Evolutionary conservation across 192 early-diverging fungal genomes (phyloP).

Genomic region (Glomus cerebriforme): DNA sequence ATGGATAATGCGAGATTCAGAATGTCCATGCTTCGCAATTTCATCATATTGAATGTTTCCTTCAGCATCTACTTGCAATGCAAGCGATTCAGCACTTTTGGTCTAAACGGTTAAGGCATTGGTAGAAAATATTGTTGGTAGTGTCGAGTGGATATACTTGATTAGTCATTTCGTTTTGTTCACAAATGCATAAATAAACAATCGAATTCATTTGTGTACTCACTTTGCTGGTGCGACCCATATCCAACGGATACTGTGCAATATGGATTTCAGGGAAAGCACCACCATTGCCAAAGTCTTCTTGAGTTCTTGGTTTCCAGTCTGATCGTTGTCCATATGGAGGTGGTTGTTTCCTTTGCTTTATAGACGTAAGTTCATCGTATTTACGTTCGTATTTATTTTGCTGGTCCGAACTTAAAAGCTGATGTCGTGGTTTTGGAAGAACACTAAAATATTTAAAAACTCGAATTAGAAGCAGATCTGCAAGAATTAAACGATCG

Average conservation of each 20-base stretch:
- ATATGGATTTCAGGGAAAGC: conserved; percentile 94
- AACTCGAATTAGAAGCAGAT: not conserved
- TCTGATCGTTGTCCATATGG: conserved; percentile 78
- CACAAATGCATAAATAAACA: not conserved
- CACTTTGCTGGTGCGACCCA: conserved; percentile 78
- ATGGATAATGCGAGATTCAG: conserved; percentile 74
- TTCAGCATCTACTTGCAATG: conserved; percentile 86
- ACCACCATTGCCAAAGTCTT: conserved; percentile 96
- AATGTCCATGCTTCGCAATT: conserved; percentile 78
- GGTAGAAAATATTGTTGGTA: too few species aligned
- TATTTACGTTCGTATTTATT: conserved; percentile 38
- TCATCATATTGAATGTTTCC: conserved; percentile 91
- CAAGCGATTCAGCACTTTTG: conserved; percentile 63
- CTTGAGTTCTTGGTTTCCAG: conserved; percentile 75
- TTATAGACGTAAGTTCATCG: conserved; percentile 36
- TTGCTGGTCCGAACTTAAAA: conserved; percentile 29
- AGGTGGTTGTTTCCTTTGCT: conserved; percentile 47
- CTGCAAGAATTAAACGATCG: too few species aligned
- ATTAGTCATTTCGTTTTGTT: too few species aligned
- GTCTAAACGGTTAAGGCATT: conserved; percentile 35
- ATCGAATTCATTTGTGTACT: not conserved
- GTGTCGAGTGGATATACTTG: conserved; percentile 9
- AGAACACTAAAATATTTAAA: conserved; percentile 34
- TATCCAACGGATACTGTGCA: conserved; percentile 91
- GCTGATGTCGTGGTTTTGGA: conserved; percentile 42